Conservation (phyloP, 371 early-diverging fungal genomes). For the Fennellomyces sp. region DNA sequence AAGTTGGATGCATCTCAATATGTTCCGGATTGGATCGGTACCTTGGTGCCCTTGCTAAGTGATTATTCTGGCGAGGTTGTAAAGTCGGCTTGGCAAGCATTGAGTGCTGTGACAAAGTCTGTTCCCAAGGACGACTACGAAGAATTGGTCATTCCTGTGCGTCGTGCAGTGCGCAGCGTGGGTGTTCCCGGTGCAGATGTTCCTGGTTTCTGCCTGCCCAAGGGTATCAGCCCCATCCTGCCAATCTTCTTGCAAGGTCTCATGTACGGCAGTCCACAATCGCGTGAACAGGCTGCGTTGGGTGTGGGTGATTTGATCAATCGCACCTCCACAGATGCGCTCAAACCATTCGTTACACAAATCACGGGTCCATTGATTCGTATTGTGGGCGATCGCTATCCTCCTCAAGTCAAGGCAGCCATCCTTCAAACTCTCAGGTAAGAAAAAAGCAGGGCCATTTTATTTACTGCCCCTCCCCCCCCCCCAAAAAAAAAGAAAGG, state of each 20-base stretch:
- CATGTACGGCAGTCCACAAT: conserved; percentile 84
- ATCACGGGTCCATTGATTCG: conserved; percentile 98
- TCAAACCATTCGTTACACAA: conserved; percentile 91
- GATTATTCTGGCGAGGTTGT: conserved; percentile 64
- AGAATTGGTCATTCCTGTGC: conserved; percentile 71
- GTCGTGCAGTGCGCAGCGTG: conserved; percentile 68
- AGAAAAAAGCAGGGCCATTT: conserved; percentile 1
- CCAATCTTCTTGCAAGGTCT: conserved; percentile 94
- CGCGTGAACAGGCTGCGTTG: conserved; percentile 86
- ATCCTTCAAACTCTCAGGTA: conserved; percentile 85
- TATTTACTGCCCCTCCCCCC: not conserved
- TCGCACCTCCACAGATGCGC: conserved; percentile 73
- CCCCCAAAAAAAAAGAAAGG: not conserved
- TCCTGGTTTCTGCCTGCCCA: conserved; percentile 90
- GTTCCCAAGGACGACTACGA: conserved; percentile 87
- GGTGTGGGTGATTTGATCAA: conserved; percentile 75
- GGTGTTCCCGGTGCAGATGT: conserved; percentile 68
- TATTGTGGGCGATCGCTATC: conserved; percentile 94
- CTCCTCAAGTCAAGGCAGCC: conserved; percentile 88
- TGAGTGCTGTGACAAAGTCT: conserved; percentile 80
- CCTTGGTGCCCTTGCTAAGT: conserved; percentile 72
- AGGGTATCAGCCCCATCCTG: conserved; percentile 89
- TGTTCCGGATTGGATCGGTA: conserved; percentile 83
- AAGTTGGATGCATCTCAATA: conserved; percentile 70
- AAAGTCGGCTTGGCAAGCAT: conserved; percentile 75